A percentile compares a stretch with the other conserved stretches of the same genome.
phyloP scores from a whole-genome alignment of 108 stramenopile genomes.

The Nannochloropsis salina region DNA sequence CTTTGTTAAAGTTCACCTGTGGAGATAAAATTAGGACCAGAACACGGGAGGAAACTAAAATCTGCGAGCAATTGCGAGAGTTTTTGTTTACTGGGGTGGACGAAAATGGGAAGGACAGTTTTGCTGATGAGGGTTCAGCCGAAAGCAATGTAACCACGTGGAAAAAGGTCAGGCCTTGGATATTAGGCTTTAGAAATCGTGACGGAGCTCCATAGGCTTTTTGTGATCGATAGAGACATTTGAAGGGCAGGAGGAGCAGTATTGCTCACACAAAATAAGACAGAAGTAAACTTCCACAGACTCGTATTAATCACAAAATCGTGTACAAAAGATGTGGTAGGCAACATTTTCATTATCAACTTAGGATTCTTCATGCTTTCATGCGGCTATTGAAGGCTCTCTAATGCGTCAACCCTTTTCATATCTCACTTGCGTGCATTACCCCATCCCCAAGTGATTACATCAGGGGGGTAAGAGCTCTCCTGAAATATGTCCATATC shows the following conservation, averaged over 20 bases:
- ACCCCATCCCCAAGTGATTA: slow-evolving; percentile 40
- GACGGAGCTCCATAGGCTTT: too few relatives aligned
- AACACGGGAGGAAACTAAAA: background rate
- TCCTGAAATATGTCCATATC: slow-evolving; percentile 28
- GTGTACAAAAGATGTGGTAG: too few relatives aligned
- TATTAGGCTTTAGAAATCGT: background rate
- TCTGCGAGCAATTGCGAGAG: background rate
- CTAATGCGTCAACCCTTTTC: background rate
- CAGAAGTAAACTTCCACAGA: too few relatives aligned
- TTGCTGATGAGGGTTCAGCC: background rate
- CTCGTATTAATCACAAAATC: too few relatives aligned
- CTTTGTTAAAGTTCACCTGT: too few relatives aligned
- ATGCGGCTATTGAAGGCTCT: too few relatives aligned
- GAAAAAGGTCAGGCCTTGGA: background rate
- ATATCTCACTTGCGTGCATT: slow-evolving; percentile 24
- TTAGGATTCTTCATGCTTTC: too few relatives aligned
- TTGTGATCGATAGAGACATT: too few relatives aligned
- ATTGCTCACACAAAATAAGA: background rate
- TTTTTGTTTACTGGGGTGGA: background rate
- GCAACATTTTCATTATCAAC: too few relatives aligned
- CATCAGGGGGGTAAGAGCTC: slow-evolving; percentile 40
- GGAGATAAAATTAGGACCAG: background rate
- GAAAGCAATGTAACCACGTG: background rate
- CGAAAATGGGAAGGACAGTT: background rate
- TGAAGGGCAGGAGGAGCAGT: too few relatives aligned